Evolutionary conservation across 2,329 filamentous ascomycete genomes (phyloP).

Genomic region (Epichloe gansuensis): DNA sequence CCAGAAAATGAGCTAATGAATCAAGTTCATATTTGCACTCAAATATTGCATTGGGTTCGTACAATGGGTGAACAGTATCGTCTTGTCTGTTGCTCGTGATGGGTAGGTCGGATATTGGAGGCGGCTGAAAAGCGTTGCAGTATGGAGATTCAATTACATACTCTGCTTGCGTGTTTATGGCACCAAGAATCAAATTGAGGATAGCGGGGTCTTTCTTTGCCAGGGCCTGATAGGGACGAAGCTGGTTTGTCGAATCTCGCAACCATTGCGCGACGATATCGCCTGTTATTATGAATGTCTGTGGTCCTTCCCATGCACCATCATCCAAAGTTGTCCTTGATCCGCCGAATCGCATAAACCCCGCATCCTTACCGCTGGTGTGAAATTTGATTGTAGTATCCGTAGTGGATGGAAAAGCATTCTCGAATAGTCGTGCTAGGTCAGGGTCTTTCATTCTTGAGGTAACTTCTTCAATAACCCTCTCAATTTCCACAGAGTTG

Average conservation of each 20-base stretch:
- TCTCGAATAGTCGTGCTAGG: constrained; percentile 84
- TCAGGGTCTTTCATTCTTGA: constrained; percentile 71
- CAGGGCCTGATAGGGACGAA: constrained; percentile 77
- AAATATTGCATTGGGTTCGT: constrained; percentile 76
- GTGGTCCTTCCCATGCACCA: constrained; percentile 66
- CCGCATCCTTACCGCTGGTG: constrained; percentile 42
- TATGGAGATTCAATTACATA: constrained; percentile 92
- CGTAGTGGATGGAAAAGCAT: constrained; percentile 75
- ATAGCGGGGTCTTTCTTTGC: constrained; percentile 71
- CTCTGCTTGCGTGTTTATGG: constrained; percentile 91
- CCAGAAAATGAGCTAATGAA: constrained; percentile 82
- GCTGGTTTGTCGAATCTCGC: constrained; percentile 83
- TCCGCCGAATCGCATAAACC: constrained; percentile 22
- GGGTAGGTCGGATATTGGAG: constrained; percentile 63
- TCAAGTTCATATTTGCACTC: constrained; percentile 99
- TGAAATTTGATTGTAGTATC: constrained; percentile 88
- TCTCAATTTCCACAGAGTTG: constrained; percentile 71
- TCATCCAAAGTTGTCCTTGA: constrained; percentile 28
- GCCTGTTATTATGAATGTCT: constrained; percentile 87
- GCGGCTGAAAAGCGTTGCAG: constrained; percentile 97
- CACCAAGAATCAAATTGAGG: constrained; percentile 70
- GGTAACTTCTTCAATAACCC: constrained; percentile 74
- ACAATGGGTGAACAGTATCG: constrained; percentile 73
- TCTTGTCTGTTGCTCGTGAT: constrained; percentile 67
- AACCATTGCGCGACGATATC: constrained; percentile 92